A percentile compares a stretch with the other conserved stretches of the same genome.
Conservation (phyloP, 1,284 basidiomycete genomes). For the Ganoderma multipileum region DNA sequence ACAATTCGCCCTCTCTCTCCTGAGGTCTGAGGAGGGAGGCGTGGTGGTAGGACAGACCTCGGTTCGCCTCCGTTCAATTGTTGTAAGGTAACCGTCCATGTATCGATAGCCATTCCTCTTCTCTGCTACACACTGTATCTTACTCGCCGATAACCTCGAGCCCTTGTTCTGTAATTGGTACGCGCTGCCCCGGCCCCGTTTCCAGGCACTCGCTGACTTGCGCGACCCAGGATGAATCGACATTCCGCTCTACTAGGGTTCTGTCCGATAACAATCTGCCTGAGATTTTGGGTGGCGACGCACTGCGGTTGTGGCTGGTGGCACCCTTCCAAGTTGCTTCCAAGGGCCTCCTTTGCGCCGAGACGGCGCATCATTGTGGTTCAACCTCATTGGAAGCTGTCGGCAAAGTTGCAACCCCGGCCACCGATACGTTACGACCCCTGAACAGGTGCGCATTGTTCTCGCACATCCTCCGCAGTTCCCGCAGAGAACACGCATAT, state of each 20-base stretch:
- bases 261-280: conserved; percentile 5
- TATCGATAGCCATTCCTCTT: neutral
- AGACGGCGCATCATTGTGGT: conserved; percentile 5
- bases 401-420: neutral
- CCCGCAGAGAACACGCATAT: neutral
- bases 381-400: neutral
- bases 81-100: neutral
- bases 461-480: neutral
- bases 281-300: neutral
- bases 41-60: too few species aligned
- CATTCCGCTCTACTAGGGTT: neutral
- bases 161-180: neutral
- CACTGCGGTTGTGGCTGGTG: conserved; percentile 5
- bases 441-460: neutral
- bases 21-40: neutral
- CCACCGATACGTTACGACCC: neutral
- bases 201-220: neutral
- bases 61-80: neutral
- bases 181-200: neutral
- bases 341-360: neutral
- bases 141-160: neutral
- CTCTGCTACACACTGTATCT: neutral
- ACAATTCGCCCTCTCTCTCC: neutral
- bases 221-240: neutral
- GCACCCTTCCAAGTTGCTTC: conserved; percentile 4